Percentiles rank a stretch among this genome's conserved stretches.
These are phyloP conservation scores for Calonectria fujianensis DNA, from an alignment of 2,329 filamentous ascomycete genomes.

Conservation along the genomic window DNA sequence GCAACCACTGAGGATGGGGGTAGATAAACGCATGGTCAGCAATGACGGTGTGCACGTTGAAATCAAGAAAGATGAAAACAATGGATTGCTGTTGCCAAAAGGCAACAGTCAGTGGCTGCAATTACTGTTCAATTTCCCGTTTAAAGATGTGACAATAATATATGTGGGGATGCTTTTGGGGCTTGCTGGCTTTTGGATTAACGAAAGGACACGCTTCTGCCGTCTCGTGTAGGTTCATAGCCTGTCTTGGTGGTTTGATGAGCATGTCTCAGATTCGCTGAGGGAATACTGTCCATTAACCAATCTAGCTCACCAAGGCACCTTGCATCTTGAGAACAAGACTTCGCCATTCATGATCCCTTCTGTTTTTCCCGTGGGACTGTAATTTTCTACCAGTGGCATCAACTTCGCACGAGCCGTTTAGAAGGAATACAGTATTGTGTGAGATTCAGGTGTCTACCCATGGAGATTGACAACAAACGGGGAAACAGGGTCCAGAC, in stretches of 20 bases:
- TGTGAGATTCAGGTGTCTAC: not conserved
- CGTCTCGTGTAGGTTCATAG: not conserved
- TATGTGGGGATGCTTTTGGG: not conserved
- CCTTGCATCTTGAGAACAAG: not conserved
- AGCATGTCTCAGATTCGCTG: not conserved
- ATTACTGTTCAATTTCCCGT: slow-evolving; percentile 1
- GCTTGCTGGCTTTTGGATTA: not conserved
- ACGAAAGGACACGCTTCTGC: not conserved
- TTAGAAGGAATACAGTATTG: not conserved
- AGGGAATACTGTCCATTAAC: not conserved
- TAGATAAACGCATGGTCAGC: slow-evolving; percentile 53
- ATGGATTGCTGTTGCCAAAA: slow-evolving; percentile 36
- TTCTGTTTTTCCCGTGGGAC: not conserved
- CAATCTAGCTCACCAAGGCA: not conserved
- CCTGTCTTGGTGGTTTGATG: not conserved
- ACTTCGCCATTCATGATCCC: not conserved
- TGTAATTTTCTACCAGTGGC: not conserved
- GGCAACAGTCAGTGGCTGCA: slow-evolving; percentile 28
- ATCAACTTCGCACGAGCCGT: not conserved
- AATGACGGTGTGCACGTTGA: slow-evolving; percentile 49
- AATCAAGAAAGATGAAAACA: slow-evolving; percentile 35
- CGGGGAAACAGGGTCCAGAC: too few relatives aligned
- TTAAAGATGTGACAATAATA: not conserved
- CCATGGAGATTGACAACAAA: too few relatives aligned
- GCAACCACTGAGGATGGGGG: slow-evolving; percentile 18